Conservation (phyloP, 169 alveolate genomes). For the Eimeria necatrix region DNA sequence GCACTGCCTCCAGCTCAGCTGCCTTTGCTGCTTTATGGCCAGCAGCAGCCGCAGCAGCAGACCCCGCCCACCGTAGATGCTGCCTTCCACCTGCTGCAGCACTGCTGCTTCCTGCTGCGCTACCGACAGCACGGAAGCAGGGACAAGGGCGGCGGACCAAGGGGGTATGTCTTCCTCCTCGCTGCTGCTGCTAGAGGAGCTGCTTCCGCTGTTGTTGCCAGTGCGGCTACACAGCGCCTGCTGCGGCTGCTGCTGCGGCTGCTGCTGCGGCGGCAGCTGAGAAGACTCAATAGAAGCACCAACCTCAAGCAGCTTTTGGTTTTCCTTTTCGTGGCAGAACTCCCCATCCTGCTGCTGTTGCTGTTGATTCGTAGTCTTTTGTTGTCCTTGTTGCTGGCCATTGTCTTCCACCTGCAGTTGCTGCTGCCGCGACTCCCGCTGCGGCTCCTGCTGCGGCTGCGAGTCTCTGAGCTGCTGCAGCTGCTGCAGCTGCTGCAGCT, state of each 20-base stretch:
- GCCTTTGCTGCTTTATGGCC: conserved; percentile 15
- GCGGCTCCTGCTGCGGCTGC: conserved; percentile 48
- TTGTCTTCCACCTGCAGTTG: not conserved
- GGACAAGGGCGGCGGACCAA: not conserved
- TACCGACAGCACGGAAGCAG: not conserved
- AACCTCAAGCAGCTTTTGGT: not conserved
- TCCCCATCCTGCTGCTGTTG: not conserved
- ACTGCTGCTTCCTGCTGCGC: conserved; percentile 6
- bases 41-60: conserved; percentile 29
- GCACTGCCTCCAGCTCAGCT: conserved; percentile 6
- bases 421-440: conserved; percentile 8
- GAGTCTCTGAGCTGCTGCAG: not conserved
- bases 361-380: not conserved
- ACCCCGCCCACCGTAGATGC: not conserved
- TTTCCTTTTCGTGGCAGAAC: not conserved
- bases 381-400: not conserved
- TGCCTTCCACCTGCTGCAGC: not conserved
- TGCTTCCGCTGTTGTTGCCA: conserved; percentile 42
- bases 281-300: not conserved
- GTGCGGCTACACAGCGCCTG: no score
- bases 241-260: not conserved
- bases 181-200: conserved; percentile 73
- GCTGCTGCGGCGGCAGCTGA: not conserved
- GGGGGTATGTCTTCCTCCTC: not conserved
- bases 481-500: not conserved